Base-by-base conservation (phyloP, 305 asterid species). In the Fraxinus angustifolia region DNA sequence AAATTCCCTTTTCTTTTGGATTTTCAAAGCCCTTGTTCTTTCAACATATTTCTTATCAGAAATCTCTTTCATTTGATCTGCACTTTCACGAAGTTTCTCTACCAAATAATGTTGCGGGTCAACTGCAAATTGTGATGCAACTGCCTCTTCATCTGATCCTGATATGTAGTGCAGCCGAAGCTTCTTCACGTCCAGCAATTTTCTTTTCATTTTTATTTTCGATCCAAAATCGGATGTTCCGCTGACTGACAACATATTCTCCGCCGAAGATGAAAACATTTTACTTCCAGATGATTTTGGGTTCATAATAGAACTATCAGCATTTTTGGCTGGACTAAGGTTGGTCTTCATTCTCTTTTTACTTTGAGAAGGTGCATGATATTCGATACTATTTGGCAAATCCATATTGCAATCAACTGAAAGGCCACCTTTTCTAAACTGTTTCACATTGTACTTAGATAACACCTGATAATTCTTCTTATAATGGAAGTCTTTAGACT, bases 201-300 rank as follows among this genome's bases (percentile, higher is more conserved):
- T 90, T 82, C 87, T 83, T 81, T 86, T 87, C 53, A 78, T 80
- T 75, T 81, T 84, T 80, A 79, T 83, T 78, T 84, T 86, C 12
- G 86, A 82, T 79, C 85, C 89, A 10, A 79, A 76, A 76, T 31
- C 83, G 73, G 92, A 85, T 78, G 87, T 78, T 83, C 65, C 79
- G 65, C 84, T 80, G 50, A 81, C 82, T 0, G 91, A 85, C 50
- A 81, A 81, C 65, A 80, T 80, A 35, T 86, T 88, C 76, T 91
- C 90, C 84, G 84, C 85, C 87, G 84, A 85, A 79, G 96, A 88
- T 26, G 93, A 81, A 80, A 88, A 87, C 83, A 78, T 91, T 85
- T 82, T 89, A 31, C 83, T 78, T 72, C 85, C 87, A 42, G 93
- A 82, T 70, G n/a, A 26, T 82, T 76, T 87, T 83, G 87, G 83